Evolutionary conservation across 352 stramenopile species (phyloP).

Genomic region (Pythium biforme): DNA sequence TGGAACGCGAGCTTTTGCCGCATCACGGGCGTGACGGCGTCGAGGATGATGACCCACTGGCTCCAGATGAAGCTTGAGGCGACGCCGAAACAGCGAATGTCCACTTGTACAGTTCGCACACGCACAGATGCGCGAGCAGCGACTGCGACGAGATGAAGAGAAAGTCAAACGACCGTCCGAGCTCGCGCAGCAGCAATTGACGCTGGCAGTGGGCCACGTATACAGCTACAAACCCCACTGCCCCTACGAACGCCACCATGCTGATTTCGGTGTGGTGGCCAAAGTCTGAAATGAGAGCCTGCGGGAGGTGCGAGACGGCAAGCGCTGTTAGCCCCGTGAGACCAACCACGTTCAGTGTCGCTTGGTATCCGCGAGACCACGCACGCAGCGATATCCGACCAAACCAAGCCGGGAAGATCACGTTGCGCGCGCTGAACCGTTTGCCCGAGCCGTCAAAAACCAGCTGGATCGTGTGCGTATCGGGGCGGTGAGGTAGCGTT

Average conservation of each 20-base stretch:
- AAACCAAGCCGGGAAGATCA: not conserved
- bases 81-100: slow-evolving; percentile 17
- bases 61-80: slow-evolving; percentile 19
- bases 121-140: slow-evolving; percentile 8
- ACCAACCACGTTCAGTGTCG: not conserved
- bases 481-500: not conserved
- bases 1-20: slow-evolving; percentile 1
- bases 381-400: not conserved
- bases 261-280: not conserved
- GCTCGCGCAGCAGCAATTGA: slow-evolving; percentile 4
- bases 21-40: slow-evolving; percentile 17
- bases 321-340: not conserved
- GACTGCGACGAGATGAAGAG: slow-evolving; percentile 24
- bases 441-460: not conserved
- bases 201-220: slow-evolving; percentile 13
- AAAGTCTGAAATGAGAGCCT: not conserved
- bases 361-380: not conserved
- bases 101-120: slow-evolving; percentile 22
- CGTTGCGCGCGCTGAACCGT: not conserved
- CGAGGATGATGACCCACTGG: slow-evolving; percentile 23
- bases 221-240: not conserved
- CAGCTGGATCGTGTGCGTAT: not conserved
- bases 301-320: not conserved
- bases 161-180: slow-evolving; percentile 24
- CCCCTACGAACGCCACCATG: not conserved